Base-by-base conservation (phyloP, 2,329 filamentous ascomycete species). In the Ilyonectria destructans region DNA sequence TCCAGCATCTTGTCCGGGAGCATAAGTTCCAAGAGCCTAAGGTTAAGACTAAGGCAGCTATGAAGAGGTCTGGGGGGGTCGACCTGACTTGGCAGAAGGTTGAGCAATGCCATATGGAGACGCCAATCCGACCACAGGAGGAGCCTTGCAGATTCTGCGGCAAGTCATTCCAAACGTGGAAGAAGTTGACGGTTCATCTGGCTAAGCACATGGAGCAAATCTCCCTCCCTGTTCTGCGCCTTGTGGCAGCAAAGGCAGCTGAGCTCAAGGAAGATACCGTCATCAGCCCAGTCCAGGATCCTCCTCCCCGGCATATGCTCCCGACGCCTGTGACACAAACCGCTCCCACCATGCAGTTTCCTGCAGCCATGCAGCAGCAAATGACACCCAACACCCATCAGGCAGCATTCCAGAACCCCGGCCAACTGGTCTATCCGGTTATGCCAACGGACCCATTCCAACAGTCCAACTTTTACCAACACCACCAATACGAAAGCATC, bases 171-270 rank as follows among this genome's bases (percentile, higher is more conserved):
- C 90, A 88, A 37, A 93, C 90, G 45, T 97, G 94, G 94, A 97
- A 97, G 86, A 97, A 97, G 82, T 84, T 97, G 68, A 97, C 93
- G 0, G 94, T 96, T n/a, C 95, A 97, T 81, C 82, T 97, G 78
- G 94, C 94, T 57, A 96, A 96, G 80, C 95, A 98, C 80, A 96
- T 98, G 94, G 94, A 97, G 80, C 91, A 94, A 72, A 93, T 97
- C 77, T 93, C 93, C 75, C 88, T 97, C 77, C 95, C 95, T 0
- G 89, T 97, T 37, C 84, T 97, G 64, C 83, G 84, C 17, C 84
- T 91, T 3, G 89, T 91, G 4, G 85, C 85, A 6, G 78, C 75
- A 45, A 81, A 74, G 61, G 80, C 82, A 46, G 85, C 82, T 68
- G 83, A 85, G 55, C 81, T 91, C 19, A 84, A 87, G 26, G 85